A percentile compares a stretch with the other conserved stretches of the same genome.
phyloP scores from a whole-genome alignment of 768 basidiomycete genomes.

The Leucocoprinus birnbaumii region DNA sequence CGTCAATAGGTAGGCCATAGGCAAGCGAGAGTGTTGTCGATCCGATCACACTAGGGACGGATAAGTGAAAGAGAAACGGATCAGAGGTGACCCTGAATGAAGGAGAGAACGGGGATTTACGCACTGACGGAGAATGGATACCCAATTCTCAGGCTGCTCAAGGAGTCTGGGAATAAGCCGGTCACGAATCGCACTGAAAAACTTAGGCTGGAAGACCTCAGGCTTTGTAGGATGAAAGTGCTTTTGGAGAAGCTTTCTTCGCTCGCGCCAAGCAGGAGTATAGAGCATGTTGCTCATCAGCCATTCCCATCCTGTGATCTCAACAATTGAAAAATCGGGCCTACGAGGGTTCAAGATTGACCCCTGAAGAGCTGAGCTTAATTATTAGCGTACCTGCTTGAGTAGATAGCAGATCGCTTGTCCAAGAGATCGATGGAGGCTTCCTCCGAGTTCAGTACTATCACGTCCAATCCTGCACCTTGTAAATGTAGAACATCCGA shows the following conservation, averaged over 20 bases:
- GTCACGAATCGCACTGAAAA: slow-evolving; percentile 13
- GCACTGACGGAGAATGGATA: neutral
- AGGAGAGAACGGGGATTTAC: neutral
- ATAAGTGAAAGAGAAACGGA: neutral
- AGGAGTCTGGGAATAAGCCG: neutral
- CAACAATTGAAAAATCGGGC: neutral
- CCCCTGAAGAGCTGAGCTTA: neutral
- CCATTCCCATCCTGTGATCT: slow-evolving; percentile 13
- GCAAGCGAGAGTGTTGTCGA: slow-evolving; percentile 23
- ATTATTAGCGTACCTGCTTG: neutral
- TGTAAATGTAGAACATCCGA: neutral
- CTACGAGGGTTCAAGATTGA: neutral
- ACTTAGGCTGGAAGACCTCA: slow-evolving; percentile 6
- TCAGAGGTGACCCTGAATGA: neutral
- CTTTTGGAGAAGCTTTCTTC: slow-evolving; percentile 17
- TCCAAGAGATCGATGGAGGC: neutral
- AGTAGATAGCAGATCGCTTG: neutral
- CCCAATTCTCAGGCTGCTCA: neutral
- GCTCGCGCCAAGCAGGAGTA: slow-evolving; percentile 19
- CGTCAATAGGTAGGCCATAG: slow-evolving; percentile 25
- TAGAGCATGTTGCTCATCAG: slow-evolving; percentile 16
- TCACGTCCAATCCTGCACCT: neutral
- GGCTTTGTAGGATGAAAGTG: slow-evolving; percentile 16
- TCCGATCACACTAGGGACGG: slow-evolving; percentile 17
- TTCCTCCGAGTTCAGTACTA: neutral